Evolutionary conservation across 2,329 filamentous ascomycete genomes (phyloP), one percentile per base, ranked within the genome.

Genomic region (Aphanoascus verrucosus): DNA sequence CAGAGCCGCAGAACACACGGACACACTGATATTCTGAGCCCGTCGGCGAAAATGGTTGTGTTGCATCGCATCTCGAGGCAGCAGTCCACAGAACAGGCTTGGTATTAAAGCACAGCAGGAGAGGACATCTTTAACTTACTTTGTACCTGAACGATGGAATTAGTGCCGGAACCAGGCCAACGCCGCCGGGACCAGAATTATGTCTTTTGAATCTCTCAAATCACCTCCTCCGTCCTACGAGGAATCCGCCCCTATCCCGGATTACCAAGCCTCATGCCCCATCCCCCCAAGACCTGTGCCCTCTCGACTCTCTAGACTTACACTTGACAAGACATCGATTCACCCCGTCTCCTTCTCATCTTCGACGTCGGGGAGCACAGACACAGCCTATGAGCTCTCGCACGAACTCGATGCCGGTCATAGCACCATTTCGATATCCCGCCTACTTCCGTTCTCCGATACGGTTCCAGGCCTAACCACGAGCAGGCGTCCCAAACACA

Each of bases 341-440:
- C 35, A 57, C 54, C 38, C 57, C 44, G 20, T 54, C 52, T 12
- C 41, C n/a, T 37, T n/a, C n/a, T n/a, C 51, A 44, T 37, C 57
- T 49, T 41, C 47, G 3, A 14, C 32, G 5, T 23, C 34, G 9
- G 32, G 2, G 12, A 32, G 19, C 9, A 47, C 55, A 32, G 54
- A 48, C n/a, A 47, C 56, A 11, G 44, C 55, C 12, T 59, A 59
- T 40, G 55, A 55, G 37, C 46, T 58, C n/a, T 52, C 53, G 12
- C 53, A 56, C 15, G 48, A 57, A 19, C 49, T 59, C 12, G 53
- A 58, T 34, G 42, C 56, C 11, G 55, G 55, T n/a, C 46, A 55
- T 23, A 51, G 45, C 31, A 48, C 32, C 17, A 55, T 59, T 19
- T 37, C 38, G 12, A 49, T 59, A 40, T 57, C 55, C 15, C 58